Conservation (phyloP, 2,329 filamentous ascomycete species). For the Botryotinia convoluta region DNA sequence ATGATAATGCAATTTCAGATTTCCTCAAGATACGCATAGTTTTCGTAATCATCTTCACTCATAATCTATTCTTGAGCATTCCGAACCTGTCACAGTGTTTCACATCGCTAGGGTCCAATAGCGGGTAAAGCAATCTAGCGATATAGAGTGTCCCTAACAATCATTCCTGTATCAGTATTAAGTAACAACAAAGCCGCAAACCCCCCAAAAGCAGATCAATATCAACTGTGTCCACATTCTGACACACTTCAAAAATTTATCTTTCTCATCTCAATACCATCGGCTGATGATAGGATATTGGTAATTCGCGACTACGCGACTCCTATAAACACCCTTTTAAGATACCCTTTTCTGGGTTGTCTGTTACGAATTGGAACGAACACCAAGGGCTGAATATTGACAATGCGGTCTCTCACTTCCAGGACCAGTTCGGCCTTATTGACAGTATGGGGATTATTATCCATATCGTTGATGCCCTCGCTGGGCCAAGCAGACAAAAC, state of each 20-base stretch:
- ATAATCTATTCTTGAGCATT: constrained; percentile 8
- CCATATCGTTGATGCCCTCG: constrained; percentile 46
- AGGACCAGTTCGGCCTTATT: constrained; percentile 22
- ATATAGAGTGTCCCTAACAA: constrained; percentile 10
- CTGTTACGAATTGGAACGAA: constrained; percentile 16
- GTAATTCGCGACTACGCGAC: constrained; percentile 23
- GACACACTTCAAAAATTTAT: background rate
- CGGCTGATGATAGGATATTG: constrained; percentile 11
- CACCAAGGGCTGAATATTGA: constrained; percentile 21
- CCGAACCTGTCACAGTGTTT: constrained; percentile 1
- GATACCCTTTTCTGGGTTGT: constrained; percentile 19
- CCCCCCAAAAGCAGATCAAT: constrained; percentile 3
- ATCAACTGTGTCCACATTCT: constrained; percentile 19
- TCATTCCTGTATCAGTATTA: constrained; percentile 13
- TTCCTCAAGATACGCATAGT: constrained; percentile 9
- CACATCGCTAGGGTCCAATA: background rate
- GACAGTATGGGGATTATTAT: constrained; percentile 39
- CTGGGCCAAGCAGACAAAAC: constrained; percentile 50
- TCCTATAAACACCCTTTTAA: constrained; percentile 16
- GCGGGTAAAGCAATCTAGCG: background rate
- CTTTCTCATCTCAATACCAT: background rate
- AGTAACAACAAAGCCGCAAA: constrained; percentile 17
- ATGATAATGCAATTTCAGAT: constrained; percentile 17
- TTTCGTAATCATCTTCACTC: constrained; percentile 15
- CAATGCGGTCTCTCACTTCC: constrained; percentile 34